Percentiles rank a stretch among this genome's conserved stretches.
Evolutionary conservation across 2,329 filamentous ascomycete genomes (phyloP).

Genomic region (Diaporthe ampelina): DNA sequence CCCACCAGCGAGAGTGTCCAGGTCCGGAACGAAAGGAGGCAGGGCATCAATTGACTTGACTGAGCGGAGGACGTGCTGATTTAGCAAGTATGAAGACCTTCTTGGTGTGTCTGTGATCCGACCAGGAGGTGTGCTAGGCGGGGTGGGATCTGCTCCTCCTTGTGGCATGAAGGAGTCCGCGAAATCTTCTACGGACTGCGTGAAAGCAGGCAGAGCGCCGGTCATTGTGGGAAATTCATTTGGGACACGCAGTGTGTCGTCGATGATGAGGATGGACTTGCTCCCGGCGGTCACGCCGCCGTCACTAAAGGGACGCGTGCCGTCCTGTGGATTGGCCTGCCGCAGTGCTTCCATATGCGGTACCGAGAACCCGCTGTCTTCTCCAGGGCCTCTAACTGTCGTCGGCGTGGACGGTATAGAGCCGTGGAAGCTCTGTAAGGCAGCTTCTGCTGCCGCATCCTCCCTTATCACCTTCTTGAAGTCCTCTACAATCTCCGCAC

Average conservation of each 20-base stretch:
- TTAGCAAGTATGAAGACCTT: constrained; percentile 69
- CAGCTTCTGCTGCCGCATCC: constrained; percentile 64
- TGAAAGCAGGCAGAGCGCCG: constrained; percentile 59
- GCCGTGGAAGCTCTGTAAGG: constrained; percentile 48
- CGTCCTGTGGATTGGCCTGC: constrained; percentile 51
- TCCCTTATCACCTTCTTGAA: constrained; percentile 83
- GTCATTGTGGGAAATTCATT: constrained; percentile 65
- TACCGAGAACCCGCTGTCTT: constrained; percentile 57
- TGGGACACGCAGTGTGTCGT: constrained; percentile 68
- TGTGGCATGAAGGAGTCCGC: constrained; percentile 64
- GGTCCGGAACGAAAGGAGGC: constrained; percentile 63
- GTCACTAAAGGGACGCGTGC: constrained; percentile 63
- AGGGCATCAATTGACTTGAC: constrained; percentile 56
- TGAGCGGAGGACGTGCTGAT: constrained; percentile 58
- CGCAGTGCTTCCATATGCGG: constrained; percentile 59
- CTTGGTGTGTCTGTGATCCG: constrained; percentile 61
- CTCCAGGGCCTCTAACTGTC: constrained; percentile 45
- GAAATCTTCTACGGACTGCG: constrained; percentile 66
- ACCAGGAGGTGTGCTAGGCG: constrained; percentile 72
- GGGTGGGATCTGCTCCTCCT: constrained; percentile 66
- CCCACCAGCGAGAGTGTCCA: constrained; percentile 54
- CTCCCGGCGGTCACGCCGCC: constrained; percentile 81
- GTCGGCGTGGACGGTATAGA: constrained; percentile 45
- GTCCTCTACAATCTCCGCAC: constrained; percentile 82
- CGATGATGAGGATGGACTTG: constrained; percentile 90